Evolutionary conservation across 2,329 filamentous ascomycete species (phyloP).

Genomic region (Exophiala dermatitidis): DNA sequence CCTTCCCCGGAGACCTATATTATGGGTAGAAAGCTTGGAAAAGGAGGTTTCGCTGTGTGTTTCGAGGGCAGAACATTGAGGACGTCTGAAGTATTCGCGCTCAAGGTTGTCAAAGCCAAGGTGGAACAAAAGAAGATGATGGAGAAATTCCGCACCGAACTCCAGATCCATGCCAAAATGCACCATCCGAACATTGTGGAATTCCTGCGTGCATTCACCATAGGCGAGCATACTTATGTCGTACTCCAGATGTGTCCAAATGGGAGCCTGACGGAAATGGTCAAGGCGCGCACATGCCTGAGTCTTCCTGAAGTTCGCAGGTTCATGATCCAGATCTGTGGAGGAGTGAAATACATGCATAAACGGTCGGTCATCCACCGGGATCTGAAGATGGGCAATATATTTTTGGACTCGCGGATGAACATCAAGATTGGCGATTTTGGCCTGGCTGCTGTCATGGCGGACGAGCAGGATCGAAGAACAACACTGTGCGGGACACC

Average conservation of each 20-base stretch:
- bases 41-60: conserved; percentile 46
- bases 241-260: conserved; percentile 92
- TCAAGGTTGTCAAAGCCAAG: conserved; percentile 46
- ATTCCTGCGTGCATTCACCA: conserved; percentile 90
- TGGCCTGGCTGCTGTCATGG: conserved; percentile 81
- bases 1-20: conserved; percentile 40
- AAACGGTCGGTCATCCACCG: conserved; percentile 91
- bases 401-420: conserved; percentile 91
- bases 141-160: conserved; percentile 65
- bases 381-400: conserved; percentile 95
- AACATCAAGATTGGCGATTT: conserved; percentile 98
- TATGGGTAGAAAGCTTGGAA: conserved; percentile 42
- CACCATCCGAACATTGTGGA: conserved; percentile 91
- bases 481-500: conserved; percentile 95
- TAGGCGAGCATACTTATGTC: conserved; percentile 81
- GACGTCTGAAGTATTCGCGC: conserved; percentile 41
- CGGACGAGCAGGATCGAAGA: conserved; percentile 86
- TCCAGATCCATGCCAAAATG: conserved; percentile 98
- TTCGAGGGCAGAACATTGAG: conserved; percentile 42
- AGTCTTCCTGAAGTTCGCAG: conserved; percentile 91
- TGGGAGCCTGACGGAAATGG: conserved; percentile 95
- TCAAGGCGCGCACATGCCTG: conserved; percentile 81
- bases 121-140: conserved; percentile 47
- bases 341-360: conserved; percentile 97
- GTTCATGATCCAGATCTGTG: conserved; percentile 89